Evolutionary conservation across 257 asterid species (phyloP).

Genomic region (Sherardia arvensis): DNA sequence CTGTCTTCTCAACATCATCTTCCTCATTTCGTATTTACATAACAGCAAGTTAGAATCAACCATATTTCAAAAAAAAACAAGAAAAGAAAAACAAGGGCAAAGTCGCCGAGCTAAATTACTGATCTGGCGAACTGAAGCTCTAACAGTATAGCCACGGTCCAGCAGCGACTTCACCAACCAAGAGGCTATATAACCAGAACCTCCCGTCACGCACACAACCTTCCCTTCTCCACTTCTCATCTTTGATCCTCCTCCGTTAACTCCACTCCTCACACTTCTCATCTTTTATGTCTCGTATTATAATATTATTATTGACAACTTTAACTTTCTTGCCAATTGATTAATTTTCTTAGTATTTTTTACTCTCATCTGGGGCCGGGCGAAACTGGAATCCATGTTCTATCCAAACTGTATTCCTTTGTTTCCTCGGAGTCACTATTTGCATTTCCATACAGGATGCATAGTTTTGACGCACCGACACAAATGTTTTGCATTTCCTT

Average conservation of each 20-base stretch:
- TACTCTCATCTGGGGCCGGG: too few species aligned
- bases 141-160: constrained; percentile 41
- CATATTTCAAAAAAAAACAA: background rate
- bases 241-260: background rate
- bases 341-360: too few species aligned
- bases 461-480: too few species aligned
- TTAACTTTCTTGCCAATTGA: too few species aligned
- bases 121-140: constrained; percentile 41
- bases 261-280: too few species aligned
- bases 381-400: too few species aligned
- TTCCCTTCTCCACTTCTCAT: constrained; percentile 11
- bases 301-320: too few species aligned
- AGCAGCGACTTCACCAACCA: constrained; percentile 54
- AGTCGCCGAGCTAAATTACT: constrained; percentile 15
- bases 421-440: too few species aligned
- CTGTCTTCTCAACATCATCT: constrained; percentile 37
- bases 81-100: background rate
- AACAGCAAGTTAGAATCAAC: background rate
- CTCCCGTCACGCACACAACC: constrained; percentile 56
- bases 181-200: constrained; percentile 44
- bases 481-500: too few species aligned
- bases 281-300: too few species aligned
- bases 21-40: background rate
- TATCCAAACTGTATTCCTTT: too few species aligned
- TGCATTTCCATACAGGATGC: too few species aligned